Conservation (phyloP, 2,329 filamentous ascomycete genomes). For the Phialemoniopsis sp. region DNA sequence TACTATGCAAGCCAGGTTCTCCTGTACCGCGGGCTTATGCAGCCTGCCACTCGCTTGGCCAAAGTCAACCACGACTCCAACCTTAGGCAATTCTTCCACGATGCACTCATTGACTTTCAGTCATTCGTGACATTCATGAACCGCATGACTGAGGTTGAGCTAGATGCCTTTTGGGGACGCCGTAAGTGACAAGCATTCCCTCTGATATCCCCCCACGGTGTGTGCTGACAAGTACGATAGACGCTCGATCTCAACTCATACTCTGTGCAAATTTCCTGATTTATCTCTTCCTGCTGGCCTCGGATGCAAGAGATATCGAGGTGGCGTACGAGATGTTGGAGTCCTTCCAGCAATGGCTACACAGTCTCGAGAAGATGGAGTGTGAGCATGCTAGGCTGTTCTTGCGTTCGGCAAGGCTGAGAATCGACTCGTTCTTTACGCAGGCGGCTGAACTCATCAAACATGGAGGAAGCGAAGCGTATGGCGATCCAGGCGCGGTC, state of each 20-base stretch:
- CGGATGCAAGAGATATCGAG: constrained; percentile 24
- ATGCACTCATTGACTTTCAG: constrained; percentile 26
- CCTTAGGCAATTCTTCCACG: constrained; percentile 26
- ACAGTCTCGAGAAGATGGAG: constrained; percentile 21
- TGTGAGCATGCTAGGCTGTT: constrained; percentile 21
- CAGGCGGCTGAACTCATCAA: constrained; percentile 19
- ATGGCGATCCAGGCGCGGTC: too few relatives aligned
- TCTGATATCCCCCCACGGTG: constrained; percentile 4
- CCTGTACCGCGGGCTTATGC: constrained; percentile 37
- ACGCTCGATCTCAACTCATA: constrained; percentile 36
- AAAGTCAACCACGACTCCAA: constrained; percentile 28
- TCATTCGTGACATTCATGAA: constrained; percentile 30
- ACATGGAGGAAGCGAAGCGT: too few relatives aligned
- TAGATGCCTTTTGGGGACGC: constrained; percentile 37
- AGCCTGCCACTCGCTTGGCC: constrained; percentile 33
- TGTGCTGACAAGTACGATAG: constrained; percentile 3
- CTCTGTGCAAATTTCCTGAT: constrained; percentile 42
- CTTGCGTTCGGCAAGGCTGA: constrained; percentile 25
- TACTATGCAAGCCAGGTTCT: constrained; percentile 35
- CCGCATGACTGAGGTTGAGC: constrained; percentile 22
- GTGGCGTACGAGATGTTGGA: constrained; percentile 26
- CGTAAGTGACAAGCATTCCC: constrained; percentile 23
- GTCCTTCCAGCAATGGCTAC: constrained; percentile 27
- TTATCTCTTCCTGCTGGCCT: constrained; percentile 38
- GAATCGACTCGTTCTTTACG: constrained; percentile 31